Percentiles rank a stretch among this genome's conserved stretches.
Evolutionary conservation across 2,329 filamentous ascomycete genomes (phyloP).

Genomic region (Pseudocercospora pini-densiflorae): DNA sequence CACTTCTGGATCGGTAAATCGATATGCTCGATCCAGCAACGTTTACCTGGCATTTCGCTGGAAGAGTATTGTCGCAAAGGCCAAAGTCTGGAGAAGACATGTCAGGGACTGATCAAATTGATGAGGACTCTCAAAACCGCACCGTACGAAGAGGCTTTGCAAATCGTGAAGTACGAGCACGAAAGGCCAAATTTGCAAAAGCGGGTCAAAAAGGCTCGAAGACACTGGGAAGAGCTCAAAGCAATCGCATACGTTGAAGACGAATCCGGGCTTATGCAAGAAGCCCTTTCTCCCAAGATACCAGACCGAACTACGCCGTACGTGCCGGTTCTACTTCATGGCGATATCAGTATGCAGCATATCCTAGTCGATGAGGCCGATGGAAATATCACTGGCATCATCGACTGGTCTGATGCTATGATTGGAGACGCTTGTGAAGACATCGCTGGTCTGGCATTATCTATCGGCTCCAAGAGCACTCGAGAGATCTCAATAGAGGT

Average conservation of each 20-base stretch:
- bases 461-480: background rate
- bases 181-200: slow-evolving; percentile 1
- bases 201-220: background rate
- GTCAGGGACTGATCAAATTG: background rate
- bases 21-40: background rate
- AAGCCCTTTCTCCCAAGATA: background rate
- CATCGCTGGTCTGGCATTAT: slow-evolving; percentile 6
- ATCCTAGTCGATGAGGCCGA: background rate
- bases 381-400: slow-evolving; percentile 1
- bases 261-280: background rate
- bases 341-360: slow-evolving; percentile 10
- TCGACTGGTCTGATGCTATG: slow-evolving; percentile 15
- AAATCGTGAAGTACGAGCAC: background rate
- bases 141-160: background rate
- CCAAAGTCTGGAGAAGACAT: background rate
- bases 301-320: background rate
- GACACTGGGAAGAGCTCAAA: slow-evolving; percentile 12
- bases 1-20: background rate
- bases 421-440: slow-evolving; percentile 14
- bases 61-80: background rate
- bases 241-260: background rate
- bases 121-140: background rate
- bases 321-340: slow-evolving; percentile 1
- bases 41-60: background rate
- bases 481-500: background rate